Percentiles rank a stretch among this genome's conserved stretches.
These are phyloP conservation scores for Exophiala oligosperma DNA, from an alignment of 2,329 filamentous ascomycete genomes.

Conservation along the genomic window DNA sequence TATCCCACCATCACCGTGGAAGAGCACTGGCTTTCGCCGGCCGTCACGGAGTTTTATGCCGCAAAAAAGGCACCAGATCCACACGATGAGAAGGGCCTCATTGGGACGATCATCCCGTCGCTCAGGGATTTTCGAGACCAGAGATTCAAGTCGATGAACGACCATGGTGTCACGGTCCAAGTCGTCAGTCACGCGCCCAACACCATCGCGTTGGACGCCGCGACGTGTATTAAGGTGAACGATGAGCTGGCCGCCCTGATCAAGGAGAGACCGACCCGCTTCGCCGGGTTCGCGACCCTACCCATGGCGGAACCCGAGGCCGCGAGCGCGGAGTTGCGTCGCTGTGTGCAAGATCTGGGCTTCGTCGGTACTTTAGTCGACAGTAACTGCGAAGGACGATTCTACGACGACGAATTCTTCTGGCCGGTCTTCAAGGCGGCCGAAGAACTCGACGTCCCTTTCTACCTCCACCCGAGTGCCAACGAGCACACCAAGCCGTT, in stretches of 20 bases:
- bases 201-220: constrained; percentile 3
- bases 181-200: constrained; percentile 19
- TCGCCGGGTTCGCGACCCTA: constrained; percentile 45
- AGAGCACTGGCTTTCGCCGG: background rate
- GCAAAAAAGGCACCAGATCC: constrained; percentile 1
- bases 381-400: constrained; percentile 36
- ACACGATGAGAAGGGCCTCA: constrained; percentile 1
- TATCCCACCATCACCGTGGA: background rate
- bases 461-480: constrained; percentile 54
- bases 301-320: constrained; percentile 40
- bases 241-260: constrained; percentile 3
- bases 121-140: constrained; percentile 13
- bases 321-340: constrained; percentile 36
- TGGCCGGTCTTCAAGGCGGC: constrained; percentile 43
- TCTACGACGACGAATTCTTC: constrained; percentile 46
- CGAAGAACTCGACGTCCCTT: constrained; percentile 48
- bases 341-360: constrained; percentile 42
- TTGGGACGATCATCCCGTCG: background rate
- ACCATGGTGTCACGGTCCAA: constrained; percentile 26
- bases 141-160: constrained; percentile 16
- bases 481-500: constrained; percentile 35
- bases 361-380: constrained; percentile 52
- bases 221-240: constrained; percentile 17
- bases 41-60: constrained; percentile 10
- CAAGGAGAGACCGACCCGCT: constrained; percentile 33